These are phyloP conservation scores for Nannizziopsis arthrosporioides DNA, from an alignment of 2,329 filamentous ascomycete species.

Conservation along the genomic window DNA sequence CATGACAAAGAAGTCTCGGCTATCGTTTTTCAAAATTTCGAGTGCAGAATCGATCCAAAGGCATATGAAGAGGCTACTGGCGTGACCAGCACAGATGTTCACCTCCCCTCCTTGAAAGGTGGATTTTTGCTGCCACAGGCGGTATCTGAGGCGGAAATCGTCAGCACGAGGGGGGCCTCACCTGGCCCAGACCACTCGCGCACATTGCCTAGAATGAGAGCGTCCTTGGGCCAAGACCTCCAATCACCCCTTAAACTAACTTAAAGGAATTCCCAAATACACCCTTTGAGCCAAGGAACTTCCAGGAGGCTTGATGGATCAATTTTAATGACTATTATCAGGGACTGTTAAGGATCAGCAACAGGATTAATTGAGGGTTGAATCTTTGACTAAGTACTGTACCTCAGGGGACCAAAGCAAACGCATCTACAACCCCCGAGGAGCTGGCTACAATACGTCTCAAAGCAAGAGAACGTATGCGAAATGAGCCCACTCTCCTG, in stretches of 20 bases:
- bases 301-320: no score
- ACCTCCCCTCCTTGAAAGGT: not conserved
- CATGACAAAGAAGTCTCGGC: not conserved
- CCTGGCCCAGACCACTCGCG: not conserved
- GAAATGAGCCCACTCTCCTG: no score
- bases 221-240: not conserved
- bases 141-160: conserved; percentile 1
- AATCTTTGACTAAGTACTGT: no score
- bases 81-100: no score
- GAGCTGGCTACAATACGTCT: no score
- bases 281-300: not conserved
- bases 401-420: no score
- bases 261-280: conserved; percentile 3
- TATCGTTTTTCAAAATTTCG: conserved; percentile 10
- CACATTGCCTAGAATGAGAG: not conserved
- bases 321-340: no score
- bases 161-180: not conserved
- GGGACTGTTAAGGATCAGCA: no score
- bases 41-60: not conserved
- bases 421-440: no score
- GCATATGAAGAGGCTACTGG: not conserved
- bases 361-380: no score
- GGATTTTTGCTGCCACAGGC: conserved; percentile 4
- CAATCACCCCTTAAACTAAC: no score
- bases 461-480: no score